Percentiles rank a stretch among this genome's conserved stretches.
Evolutionary conservation across 2,329 filamentous ascomycete genomes (phyloP).

Genomic region (Eurotiales sp.): DNA sequence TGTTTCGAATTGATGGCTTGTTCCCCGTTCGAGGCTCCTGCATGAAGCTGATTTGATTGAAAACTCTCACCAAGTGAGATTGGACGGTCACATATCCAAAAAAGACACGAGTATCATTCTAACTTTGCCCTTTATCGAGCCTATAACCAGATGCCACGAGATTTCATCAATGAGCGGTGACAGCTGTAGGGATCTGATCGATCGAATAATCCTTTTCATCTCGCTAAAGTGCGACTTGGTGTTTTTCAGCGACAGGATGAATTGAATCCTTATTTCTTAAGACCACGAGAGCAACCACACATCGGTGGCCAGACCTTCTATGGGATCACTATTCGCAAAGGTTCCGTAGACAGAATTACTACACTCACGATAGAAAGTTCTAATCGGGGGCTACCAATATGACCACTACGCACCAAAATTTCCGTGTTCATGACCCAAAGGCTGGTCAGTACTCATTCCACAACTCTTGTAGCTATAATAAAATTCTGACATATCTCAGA

Average conservation of each 20-base stretch:
- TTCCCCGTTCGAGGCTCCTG: background rate
- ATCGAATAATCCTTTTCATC: background rate
- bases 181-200: background rate
- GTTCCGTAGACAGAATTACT: too few relatives aligned
- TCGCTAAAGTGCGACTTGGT: background rate
- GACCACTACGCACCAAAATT: background rate
- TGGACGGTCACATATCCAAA: constrained; percentile 1
- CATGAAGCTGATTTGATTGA: background rate
- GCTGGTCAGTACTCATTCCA: background rate
- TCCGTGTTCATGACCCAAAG: background rate
- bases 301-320: background rate
- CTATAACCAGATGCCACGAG: background rate
- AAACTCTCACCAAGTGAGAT: constrained; percentile 4
- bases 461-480: background rate
- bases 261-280: background rate
- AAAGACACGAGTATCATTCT: constrained; percentile 2
- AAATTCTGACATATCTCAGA: background rate
- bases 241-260: background rate
- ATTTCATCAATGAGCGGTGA: background rate
- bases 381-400: background rate
- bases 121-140: background rate
- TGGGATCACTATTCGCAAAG: too few relatives aligned
- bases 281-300: background rate
- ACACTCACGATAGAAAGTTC: background rate
- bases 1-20: background rate